Percentiles rank a stretch among this genome's conserved stretches.
Conservation (phyloP, 441 rosid species). For the Daphne laureola region DNA sequence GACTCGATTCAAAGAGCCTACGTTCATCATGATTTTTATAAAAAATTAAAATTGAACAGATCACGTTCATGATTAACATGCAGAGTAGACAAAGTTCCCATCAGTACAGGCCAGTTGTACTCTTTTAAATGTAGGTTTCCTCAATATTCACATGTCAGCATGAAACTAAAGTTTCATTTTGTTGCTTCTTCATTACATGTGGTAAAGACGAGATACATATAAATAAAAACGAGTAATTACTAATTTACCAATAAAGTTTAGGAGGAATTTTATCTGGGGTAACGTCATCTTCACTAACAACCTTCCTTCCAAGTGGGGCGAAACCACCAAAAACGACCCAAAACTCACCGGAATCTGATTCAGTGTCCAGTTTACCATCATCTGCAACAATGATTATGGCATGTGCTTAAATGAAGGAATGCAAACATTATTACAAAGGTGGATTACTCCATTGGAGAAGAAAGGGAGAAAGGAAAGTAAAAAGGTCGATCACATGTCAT, state of each 20-base stretch:
- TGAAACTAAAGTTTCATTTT: too few species aligned
- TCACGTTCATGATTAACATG: too few species aligned
- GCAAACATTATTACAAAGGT: background rate
- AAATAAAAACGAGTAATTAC: too few species aligned
- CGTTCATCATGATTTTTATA: background rate
- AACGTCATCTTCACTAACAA: conserved; percentile 67
- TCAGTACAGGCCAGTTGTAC: too few species aligned
- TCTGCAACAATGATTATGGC: conserved; percentile 35
- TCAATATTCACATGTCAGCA: too few species aligned
- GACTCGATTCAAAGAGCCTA: background rate
- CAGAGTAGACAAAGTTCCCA: too few species aligned
- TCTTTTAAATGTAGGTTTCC: too few species aligned
- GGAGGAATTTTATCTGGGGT: conserved; percentile 67
- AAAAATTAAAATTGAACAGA: background rate
- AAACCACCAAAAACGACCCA: conserved; percentile 99
- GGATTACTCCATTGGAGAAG: background rate
- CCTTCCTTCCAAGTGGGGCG: conserved; percentile 95
- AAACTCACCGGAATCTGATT: conserved; percentile 97
- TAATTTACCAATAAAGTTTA: conserved; percentile 57
- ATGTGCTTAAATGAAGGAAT: conserved; percentile 11
- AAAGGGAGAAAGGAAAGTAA: background rate
- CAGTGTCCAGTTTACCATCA: conserved; percentile 96
- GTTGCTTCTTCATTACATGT: too few species aligned
- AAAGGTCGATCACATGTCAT: background rate
- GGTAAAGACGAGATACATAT: too few species aligned